phyloP scores from a whole-genome alignment of 108 stramenopile genomes.

The Licmophora abbreviata region DNA sequence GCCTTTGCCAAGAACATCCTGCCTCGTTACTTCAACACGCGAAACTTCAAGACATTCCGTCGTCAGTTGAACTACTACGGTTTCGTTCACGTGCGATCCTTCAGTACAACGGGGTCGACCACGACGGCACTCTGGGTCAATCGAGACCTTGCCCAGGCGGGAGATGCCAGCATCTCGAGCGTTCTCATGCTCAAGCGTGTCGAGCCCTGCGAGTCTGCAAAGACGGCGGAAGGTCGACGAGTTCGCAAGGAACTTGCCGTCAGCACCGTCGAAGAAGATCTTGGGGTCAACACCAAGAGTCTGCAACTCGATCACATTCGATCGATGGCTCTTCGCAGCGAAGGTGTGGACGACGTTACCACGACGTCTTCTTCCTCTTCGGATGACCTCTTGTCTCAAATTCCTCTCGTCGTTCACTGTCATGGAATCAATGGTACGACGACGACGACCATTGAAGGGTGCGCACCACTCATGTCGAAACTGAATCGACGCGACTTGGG shows the following conservation, averaged over 20 bases:
- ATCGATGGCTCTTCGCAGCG: conserved; percentile 26
- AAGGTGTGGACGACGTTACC: neutral
- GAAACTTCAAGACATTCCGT: conserved; percentile 91
- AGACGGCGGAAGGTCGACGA: conserved; percentile 72
- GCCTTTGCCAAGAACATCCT: conserved; percentile 75
- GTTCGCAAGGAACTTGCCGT: conserved; percentile 65
- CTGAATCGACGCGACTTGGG: neutral
- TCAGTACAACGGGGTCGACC: conserved; percentile 49
- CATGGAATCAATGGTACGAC: neutral
- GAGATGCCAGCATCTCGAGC: conserved; percentile 29
- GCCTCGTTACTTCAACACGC: conserved; percentile 89
- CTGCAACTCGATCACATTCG: conserved; percentile 49
- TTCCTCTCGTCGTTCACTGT: neutral
- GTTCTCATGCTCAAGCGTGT: conserved; percentile 69
- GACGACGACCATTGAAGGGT: neutral
- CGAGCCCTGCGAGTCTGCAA: conserved; percentile 61
- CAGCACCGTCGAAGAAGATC: conserved; percentile 64
- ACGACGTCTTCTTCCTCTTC: neutral
- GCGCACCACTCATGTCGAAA: neutral
- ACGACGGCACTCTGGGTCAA: conserved; percentile 81
- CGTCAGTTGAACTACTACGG: conserved; percentile 81
- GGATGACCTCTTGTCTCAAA: neutral
- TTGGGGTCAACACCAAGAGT: conserved; percentile 37
- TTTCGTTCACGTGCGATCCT: conserved; percentile 78
- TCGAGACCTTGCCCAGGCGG: conserved; percentile 53